Percentiles rank a stretch among this genome's conserved stretches.
phyloP scores from a whole-genome alignment of 73 alveolate genomes.

The Tetrahymena borealis region DNA sequence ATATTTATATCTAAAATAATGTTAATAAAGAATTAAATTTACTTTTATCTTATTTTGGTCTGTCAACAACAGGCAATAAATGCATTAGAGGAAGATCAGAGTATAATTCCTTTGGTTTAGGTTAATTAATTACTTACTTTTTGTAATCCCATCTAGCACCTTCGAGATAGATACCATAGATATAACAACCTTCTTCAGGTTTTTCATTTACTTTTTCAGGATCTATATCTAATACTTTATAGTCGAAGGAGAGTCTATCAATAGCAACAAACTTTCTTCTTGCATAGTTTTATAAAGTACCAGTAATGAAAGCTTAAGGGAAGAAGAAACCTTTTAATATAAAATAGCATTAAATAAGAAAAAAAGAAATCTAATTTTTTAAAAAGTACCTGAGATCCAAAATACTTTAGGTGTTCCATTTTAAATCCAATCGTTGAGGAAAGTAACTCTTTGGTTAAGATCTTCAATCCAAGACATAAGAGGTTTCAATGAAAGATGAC shows the following conservation, averaged over 20 bases:
- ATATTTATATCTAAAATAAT: too few relatives aligned
- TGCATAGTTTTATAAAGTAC: slow-evolving; percentile 89
- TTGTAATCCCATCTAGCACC: slow-evolving; percentile 86
- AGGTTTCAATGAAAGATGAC: slow-evolving; percentile 77
- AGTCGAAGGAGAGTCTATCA: slow-evolving; percentile 76
- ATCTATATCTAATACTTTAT: slow-evolving; percentile 73
- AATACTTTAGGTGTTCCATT: slow-evolving; percentile 83
- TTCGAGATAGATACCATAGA: slow-evolving; percentile 71
- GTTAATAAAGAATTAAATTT: not conserved
- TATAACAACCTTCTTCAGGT: slow-evolving; percentile 92
- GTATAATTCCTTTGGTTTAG: slow-evolving; percentile 67
- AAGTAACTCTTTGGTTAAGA: slow-evolving; percentile 68
- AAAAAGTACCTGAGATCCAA: slow-evolving; percentile 40
- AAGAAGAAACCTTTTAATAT: slow-evolving; percentile 58
- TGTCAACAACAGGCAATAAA: slow-evolving; percentile 6
- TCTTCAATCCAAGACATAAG: slow-evolving; percentile 77
- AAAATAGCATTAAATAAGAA: too few relatives aligned
- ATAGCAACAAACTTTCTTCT: slow-evolving; percentile 89
- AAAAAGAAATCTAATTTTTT: too few relatives aligned
- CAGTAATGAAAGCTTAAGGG: slow-evolving; percentile 97
- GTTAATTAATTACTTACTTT: slow-evolving; percentile 63
- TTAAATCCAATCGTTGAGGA: slow-evolving; percentile 78
- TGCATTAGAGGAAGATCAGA: slow-evolving; percentile 70
- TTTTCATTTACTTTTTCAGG: slow-evolving; percentile 76
- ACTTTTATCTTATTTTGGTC: slow-evolving; percentile 52